Evolutionary conservation across 176 grass and related monocot genomes (phyloP).

Genomic region (Triticum urartu): DNA sequence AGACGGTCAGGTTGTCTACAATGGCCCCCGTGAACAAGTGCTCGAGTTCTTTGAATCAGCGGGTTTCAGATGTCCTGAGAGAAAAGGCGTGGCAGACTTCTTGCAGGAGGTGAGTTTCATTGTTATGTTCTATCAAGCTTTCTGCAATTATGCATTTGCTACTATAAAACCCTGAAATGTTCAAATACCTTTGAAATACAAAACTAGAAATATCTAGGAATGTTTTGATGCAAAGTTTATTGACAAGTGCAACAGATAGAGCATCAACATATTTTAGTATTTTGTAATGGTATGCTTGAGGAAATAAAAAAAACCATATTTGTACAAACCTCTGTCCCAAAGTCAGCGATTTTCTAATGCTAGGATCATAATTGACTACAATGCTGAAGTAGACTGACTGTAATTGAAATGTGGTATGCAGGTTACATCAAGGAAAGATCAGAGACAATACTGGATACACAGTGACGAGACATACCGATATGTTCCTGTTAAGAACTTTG

Average conservation of each 20-base stretch:
- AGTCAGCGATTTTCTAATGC: not conserved
- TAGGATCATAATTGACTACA: not conserved
- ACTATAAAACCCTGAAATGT: not conserved
- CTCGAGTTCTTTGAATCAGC: constrained; percentile 79
- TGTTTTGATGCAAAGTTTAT: not conserved
- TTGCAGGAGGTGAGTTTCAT: constrained; percentile 63
- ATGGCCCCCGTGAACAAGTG: constrained; percentile 69
- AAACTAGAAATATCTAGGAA: not conserved
- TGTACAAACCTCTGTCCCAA: not conserved
- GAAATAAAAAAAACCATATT: not conserved
- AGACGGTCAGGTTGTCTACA: constrained; percentile 80
- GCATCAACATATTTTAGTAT: not conserved
- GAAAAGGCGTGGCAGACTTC: constrained; percentile 89
- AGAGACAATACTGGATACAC: constrained; percentile 70
- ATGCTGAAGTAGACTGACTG: not conserved
- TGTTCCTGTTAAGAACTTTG: constrained; percentile 69
- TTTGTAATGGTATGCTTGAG: not conserved
- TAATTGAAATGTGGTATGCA: constrained; percentile 5
- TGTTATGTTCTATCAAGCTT: not conserved
- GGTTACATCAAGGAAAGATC: constrained; percentile 93
- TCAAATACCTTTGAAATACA: not conserved
- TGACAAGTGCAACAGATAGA: not conserved
- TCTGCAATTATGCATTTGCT: not conserved
- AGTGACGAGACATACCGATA: constrained; percentile 50
- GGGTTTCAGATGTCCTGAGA: constrained; percentile 76